Evolutionary conservation across 108 stramenopile genomes (phyloP).

Genomic region (Pseudonitzschia multiseries): DNA sequence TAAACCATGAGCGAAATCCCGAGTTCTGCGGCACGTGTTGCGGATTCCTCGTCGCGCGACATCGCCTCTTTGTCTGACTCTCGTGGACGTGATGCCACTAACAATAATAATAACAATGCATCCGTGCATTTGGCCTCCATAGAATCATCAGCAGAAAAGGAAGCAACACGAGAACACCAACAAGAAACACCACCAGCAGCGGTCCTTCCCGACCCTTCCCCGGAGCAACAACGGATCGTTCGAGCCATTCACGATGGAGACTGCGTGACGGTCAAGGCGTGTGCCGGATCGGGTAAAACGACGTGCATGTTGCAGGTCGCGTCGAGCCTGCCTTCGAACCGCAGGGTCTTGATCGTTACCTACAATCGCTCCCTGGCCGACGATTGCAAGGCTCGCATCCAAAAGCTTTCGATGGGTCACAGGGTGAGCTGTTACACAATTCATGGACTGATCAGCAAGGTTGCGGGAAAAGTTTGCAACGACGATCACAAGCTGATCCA

Average conservation of each 20-base stretch:
- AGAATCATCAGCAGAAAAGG: background rate
- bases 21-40: too few relatives aligned
- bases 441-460: background rate
- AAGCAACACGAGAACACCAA: background rate
- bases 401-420: background rate
- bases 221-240: background rate
- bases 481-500: conserved; percentile 13
- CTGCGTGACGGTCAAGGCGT: conserved; percentile 2
- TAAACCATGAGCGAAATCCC: too few relatives aligned
- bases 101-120: too few relatives aligned
- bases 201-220: background rate
- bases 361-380: conserved; percentile 12
- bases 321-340: background rate
- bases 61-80: too few relatives aligned
- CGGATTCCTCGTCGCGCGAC: too few relatives aligned
- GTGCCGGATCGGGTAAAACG: conserved; percentile 14
- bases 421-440: background rate
- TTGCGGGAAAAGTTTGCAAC: conserved; percentile 6
- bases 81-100: too few relatives aligned
- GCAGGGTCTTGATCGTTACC: conserved; percentile 1
- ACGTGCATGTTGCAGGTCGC: conserved; percentile 12
- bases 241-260: background rate
- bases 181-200: background rate
- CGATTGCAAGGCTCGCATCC: conserved; percentile 4
- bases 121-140: background rate